phyloP scores from a whole-genome alignment of 345 rosid species.

The Orychophragmus violaceus region DNA sequence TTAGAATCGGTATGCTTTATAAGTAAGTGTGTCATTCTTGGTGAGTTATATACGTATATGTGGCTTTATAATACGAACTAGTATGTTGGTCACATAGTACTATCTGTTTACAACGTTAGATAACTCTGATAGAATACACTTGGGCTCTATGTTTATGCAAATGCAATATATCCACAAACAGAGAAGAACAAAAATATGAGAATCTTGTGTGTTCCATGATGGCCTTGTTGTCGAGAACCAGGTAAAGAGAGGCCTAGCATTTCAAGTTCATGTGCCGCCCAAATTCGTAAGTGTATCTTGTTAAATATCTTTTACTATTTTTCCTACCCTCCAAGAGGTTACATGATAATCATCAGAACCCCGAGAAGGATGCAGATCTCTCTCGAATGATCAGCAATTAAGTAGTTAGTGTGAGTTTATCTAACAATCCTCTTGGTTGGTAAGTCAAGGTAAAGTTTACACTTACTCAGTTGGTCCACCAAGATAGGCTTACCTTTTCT shows the following conservation, averaged over 20 bases:
- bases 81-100: neutral
- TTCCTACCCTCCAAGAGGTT: no score
- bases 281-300: neutral
- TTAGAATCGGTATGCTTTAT: neutral
- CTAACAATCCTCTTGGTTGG: neutral
- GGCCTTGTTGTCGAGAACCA: neutral
- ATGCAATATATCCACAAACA: neutral
- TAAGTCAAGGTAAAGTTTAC: neutral
- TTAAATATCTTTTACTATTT: no score
- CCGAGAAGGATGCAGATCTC: no score
- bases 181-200: neutral
- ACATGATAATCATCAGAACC: no score
- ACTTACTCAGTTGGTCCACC: neutral
- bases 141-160: neutral
- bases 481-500: neutral
- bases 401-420: neutral
- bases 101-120: neutral
- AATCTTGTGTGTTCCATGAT: neutral
- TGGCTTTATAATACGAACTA: neutral
- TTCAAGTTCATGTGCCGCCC: neutral
- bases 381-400: neutral
- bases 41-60: neutral
- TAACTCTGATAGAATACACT: neutral
- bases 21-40: neutral
- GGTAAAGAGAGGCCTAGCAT: neutral